Evolutionary conservation across 2,329 filamentous ascomycete genomes (phyloP), one percentile per base, ranked within the genome.

Genomic region (Penicillium sp.): DNA sequence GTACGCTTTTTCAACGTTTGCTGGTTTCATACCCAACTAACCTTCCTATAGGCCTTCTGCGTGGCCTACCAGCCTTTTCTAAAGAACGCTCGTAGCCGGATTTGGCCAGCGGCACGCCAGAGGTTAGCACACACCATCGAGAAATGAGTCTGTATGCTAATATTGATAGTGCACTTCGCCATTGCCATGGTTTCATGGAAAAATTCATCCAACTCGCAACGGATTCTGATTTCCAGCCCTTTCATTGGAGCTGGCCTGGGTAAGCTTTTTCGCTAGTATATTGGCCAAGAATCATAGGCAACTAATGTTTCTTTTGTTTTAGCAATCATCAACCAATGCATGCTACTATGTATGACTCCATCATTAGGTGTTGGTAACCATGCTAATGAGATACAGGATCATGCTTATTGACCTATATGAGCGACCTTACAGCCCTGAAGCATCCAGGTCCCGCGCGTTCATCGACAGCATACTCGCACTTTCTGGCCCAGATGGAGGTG

Each of bases 351-450:
- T 74, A 64, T 21, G 68, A 36, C 39, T 25, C 39, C 13, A 21
- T 51, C 3, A n/a, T 9, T 1, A 23, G 2, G 36, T 19, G 38
- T 47, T 10, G 23, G 21, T 43, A 21, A 13, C 19, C 6, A 6
- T 6, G 33, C 57, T 65, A 55, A 67, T 25, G 4, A 33, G 10
- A 5, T 15, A 6, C 35, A 77, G 75, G 75, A 79, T 81, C 52
- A 75, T 80, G 72, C 74, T 81, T 25, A 78, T 81, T 53, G 78
- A 81, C 61, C 68, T 81, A 2, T 80, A 80, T 57, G 78, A 80
- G 55, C 72, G 77, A 27, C 78, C 78, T 0, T 69, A 73, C 43
- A 79, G 77, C 56, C 70, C 77, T 0, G 77, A 81, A 61, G 78
- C 78, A 6, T 64, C 75, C 0, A 74, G 69, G 47, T 79, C 78